Percentiles rank a stretch among this genome's conserved stretches.
Conservation (phyloP, 176 grass and related monocot species). For the Pharus latifolius region DNA sequence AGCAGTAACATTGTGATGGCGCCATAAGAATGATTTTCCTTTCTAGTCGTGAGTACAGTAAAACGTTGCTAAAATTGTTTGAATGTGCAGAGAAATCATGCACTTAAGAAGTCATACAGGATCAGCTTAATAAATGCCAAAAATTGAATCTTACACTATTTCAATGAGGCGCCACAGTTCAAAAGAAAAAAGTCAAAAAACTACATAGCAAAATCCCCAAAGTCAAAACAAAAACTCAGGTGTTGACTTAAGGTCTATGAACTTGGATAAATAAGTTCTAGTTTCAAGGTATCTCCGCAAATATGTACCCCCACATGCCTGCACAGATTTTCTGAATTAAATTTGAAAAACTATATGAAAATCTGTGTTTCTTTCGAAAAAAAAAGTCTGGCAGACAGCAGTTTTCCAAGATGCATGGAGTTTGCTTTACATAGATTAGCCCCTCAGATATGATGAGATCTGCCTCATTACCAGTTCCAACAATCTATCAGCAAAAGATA, state of each 20-base stretch:
- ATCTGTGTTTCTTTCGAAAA: no score
- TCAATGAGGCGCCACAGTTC: background rate
- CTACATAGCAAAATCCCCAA: background rate
- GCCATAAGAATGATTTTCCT: background rate
- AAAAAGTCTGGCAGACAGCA: background rate
- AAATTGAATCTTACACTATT: background rate
- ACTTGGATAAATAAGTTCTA: background rate
- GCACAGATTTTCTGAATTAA: no score
- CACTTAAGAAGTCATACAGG: background rate
- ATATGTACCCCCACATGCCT: no score
- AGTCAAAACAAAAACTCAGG: background rate
- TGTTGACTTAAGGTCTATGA: background rate
- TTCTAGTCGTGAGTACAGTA: background rate
- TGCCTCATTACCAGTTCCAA: no score
- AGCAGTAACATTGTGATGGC: no score
- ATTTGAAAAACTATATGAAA: no score
- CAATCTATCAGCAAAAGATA: no score
- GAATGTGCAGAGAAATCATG: background rate
- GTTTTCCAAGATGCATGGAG: background rate
- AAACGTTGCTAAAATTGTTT: constrained; percentile 12
- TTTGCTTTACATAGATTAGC: no score
- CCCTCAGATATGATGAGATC: no score
- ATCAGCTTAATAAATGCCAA: background rate
- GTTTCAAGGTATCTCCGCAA: background rate
- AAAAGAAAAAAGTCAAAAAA: no score